Evolutionary conservation across 257 asterid species (phyloP).

Genomic region (Fraxinus anomala): DNA sequence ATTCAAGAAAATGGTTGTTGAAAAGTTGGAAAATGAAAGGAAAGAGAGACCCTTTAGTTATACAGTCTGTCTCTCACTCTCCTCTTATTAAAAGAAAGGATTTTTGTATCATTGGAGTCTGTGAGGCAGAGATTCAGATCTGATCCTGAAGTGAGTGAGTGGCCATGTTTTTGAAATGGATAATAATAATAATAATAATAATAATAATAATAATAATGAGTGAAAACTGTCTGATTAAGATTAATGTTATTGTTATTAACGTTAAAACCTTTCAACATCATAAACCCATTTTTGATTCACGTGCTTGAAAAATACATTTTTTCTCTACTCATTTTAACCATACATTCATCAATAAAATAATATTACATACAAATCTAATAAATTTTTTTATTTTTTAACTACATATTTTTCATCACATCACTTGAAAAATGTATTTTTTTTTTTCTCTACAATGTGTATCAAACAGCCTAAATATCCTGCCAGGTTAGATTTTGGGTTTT

Average conservation of each 20-base stretch:
- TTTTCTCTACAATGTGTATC: too few relatives aligned
- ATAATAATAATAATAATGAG: too few relatives aligned
- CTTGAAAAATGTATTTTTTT: too few relatives aligned
- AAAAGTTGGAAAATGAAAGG: neutral
- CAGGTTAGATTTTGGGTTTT: neutral
- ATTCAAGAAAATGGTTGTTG: conserved; percentile 16
- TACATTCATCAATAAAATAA: too few relatives aligned
- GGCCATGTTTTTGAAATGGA: conserved; percentile 6
- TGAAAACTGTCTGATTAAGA: neutral
- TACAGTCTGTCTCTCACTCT: neutral
- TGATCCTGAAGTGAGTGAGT: conserved; percentile 20
- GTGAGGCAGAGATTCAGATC: conserved; percentile 19
- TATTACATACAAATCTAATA: too few relatives aligned
- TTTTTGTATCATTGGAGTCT: neutral
- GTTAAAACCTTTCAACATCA: neutral
- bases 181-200: too few relatives aligned
- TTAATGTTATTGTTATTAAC: neutral
- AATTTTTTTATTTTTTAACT: too few relatives aligned
- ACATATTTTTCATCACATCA: too few relatives aligned
- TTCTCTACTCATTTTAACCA: too few relatives aligned
- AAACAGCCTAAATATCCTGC: neutral
- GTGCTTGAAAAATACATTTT: too few relatives aligned
- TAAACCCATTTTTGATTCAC: neutral
- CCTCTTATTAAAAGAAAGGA: neutral
- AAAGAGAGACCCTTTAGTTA: conserved; percentile 11